Evolutionary conservation across 495 filamentous ascomycete genomes (phyloP), one percentile per base, ranked within the genome.

Genomic region (Acidomyces sp.): DNA sequence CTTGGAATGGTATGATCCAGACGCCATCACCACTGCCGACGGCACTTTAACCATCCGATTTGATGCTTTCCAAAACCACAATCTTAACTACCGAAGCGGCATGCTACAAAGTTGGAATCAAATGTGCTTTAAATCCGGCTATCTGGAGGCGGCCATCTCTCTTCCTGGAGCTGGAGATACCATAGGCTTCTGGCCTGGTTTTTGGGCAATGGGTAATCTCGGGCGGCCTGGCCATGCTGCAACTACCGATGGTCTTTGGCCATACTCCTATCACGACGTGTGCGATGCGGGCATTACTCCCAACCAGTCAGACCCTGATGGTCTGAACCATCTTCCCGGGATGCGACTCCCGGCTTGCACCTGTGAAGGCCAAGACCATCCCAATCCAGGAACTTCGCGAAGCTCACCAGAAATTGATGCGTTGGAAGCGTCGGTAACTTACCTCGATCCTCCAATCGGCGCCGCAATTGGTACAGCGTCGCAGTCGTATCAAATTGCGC

Each of bases 91-190:
- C 44, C 49, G 56, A 1, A 51, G 46, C 25, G 56, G 56, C 17
- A 59, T 59, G 56, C 41, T 59, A n/a, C 55, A 59, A 22, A 48
- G 35, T 13, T 59, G 56, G 56, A 59, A 59, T 34, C 46, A 50
- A 40, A 29, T 58, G 20, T 59, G 56, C 37, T 58, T 58, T 45
- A 58, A 55, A 25, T 52, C 53, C 20, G 56, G 56, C 11, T 46
- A 42, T 18, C 37, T 59, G 24, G 56, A 59, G 26, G 55, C 55
- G 6, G 42, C 45, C 6, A 48, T 59, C 31, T 58, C 56, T 13
- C 41, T 59, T 7, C 55, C 56, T 9, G 56, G 56, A 4, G 36
- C 34, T 2, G 52, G 48, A n/a, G 53, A 52, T 12, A 41, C 51
- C 15, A 45, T 43, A 10, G 56, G 56, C 9, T 51, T 58, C 16